Conservation (phyloP, 768 basidiomycete species). For the Mycena pura region DNA sequence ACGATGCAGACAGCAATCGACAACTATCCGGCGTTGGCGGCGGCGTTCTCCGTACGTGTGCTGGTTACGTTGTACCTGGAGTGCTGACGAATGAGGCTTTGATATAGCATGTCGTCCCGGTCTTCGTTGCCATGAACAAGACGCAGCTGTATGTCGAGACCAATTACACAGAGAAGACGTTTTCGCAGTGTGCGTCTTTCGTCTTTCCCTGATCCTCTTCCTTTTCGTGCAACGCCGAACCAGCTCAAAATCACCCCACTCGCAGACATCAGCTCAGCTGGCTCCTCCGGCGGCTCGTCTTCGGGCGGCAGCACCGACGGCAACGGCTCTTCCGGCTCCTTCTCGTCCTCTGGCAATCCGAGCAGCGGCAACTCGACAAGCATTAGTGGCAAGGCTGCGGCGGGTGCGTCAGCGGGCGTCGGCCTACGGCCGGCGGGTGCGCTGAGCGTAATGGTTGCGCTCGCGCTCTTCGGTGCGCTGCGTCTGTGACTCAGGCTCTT, state of each 20-base stretch:
- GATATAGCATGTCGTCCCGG: conserved; percentile 55
- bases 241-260: neutral
- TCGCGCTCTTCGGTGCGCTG: too few species aligned
- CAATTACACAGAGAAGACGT: conserved; percentile 22
- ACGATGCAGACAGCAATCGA: conserved; percentile 66
- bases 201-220: neutral
- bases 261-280: neutral
- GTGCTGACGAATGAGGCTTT: neutral
- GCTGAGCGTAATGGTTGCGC: too few species aligned
- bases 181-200: neutral
- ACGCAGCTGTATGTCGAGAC: conserved; percentile 60
- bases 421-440: too few species aligned
- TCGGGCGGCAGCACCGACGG: too few species aligned
- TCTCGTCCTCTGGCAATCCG: too few species aligned
- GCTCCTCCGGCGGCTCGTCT: too few species aligned
- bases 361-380: too few species aligned
- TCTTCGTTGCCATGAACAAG: conserved; percentile 57
- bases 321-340: too few species aligned
- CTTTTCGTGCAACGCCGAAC: too few species aligned
- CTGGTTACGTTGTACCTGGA: neutral
- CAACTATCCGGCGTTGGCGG: conserved; percentile 50
- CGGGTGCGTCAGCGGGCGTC: too few species aligned
- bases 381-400: too few species aligned
- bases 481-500: too few species aligned
- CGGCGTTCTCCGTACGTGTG: conserved; percentile 50